Base-by-base conservation (phyloP, 225 moss, liverwort and hornwort genomes). In the Pseudisothecium myosuroides region DNA sequence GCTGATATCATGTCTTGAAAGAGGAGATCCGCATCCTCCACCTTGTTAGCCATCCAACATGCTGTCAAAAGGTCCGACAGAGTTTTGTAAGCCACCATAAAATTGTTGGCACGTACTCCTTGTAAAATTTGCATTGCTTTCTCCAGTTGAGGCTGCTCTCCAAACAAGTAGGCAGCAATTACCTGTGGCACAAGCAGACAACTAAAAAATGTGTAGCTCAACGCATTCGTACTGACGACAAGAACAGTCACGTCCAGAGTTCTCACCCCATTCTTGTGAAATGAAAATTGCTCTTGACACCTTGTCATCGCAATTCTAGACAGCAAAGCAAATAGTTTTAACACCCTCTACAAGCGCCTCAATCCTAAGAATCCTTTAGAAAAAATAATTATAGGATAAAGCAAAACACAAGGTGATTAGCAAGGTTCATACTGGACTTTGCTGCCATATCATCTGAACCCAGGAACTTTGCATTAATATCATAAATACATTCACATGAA, bases 1-100 rank as follows among this genome's bases (percentile, higher is more conserved):
- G 96, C 95, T 76, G 92, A 90, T 88, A 85, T 93, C 97, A 99
- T 96, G 88, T 96, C 95, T 80, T 78, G 85, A 84, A 97, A 94
- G 84, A 96, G 50, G 81, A 94, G 90, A 77, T 94, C 95, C 66
- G 94, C 99, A 71, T 91, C 85, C 41, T 92, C 88, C 45, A 94
- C 86, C 80, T 92, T 87, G 85, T 94, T 93, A 63, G 95, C 92
- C 88, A 83, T 91, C 87, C 94, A 96, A 91, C 95, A 99, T 59
- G 94, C 96, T 88, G 92, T 96, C 88, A 97, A 88, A 81, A 99
- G 88, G 63, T 96, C 94, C 31, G 96, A 90, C 72, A 96, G 88
- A 49, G 96, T 95, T 93, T 91, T 95, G 79, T 95, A 94, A 54
- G 95, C 88, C 75, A 99, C 92, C 92, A 92, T 93, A 64, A 96